Evolutionary conservation across 768 basidiomycete genomes (phyloP).

Genomic region (Asterophora lycoperdoides): DNA sequence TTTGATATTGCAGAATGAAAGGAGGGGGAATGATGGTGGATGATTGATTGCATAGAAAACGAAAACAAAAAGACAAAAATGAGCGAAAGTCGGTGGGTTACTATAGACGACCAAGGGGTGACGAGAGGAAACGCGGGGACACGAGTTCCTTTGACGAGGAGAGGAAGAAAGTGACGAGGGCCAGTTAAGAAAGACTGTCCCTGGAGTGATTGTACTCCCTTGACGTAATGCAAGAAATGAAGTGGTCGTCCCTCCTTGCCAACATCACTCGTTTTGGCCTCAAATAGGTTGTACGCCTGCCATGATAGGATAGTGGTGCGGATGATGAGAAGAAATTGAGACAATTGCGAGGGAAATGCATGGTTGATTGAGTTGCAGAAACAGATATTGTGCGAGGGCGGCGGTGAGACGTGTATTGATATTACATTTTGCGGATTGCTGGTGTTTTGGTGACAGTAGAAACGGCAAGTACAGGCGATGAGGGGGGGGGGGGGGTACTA

Average conservation of each 20-base stretch:
- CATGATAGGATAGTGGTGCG: slow-evolving; percentile 43
- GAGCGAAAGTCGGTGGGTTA: slow-evolving; percentile 37
- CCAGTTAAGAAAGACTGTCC: slow-evolving; percentile 34
- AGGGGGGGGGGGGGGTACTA: no score
- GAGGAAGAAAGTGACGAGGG: slow-evolving; percentile 28
- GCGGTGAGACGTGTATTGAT: slow-evolving; percentile 63
- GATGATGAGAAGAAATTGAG: slow-evolving; percentile 36
- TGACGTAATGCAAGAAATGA: slow-evolving; percentile 18
- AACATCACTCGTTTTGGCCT: slow-evolving; percentile 25
- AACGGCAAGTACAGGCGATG: slow-evolving; percentile 29
- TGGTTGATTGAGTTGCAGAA: slow-evolving; percentile 63
- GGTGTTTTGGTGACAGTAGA: slow-evolving; percentile 47
- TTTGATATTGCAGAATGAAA: slow-evolving; percentile 36
- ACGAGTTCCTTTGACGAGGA: slow-evolving; percentile 21
- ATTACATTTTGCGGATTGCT: slow-evolving; percentile 77
- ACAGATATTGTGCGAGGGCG: slow-evolving; percentile 56
- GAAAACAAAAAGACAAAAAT: slow-evolving; percentile 40
- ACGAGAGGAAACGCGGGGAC: slow-evolving; percentile 24
- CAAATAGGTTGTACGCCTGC: slow-evolving; percentile 47
- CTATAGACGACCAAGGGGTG: slow-evolving; percentile 41
- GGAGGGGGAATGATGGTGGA: slow-evolving; percentile 46
- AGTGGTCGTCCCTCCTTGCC: slow-evolving; percentile 22
- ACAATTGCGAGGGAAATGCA: slow-evolving; percentile 68
- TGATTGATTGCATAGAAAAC: slow-evolving; percentile 55
- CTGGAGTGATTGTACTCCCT: slow-evolving; percentile 8